Percentiles rank a stretch among this genome's conserved stretches.
Evolutionary conservation across 2,329 filamentous ascomycete genomes (phyloP).

Genomic region (Juglanconis oblonga): DNA sequence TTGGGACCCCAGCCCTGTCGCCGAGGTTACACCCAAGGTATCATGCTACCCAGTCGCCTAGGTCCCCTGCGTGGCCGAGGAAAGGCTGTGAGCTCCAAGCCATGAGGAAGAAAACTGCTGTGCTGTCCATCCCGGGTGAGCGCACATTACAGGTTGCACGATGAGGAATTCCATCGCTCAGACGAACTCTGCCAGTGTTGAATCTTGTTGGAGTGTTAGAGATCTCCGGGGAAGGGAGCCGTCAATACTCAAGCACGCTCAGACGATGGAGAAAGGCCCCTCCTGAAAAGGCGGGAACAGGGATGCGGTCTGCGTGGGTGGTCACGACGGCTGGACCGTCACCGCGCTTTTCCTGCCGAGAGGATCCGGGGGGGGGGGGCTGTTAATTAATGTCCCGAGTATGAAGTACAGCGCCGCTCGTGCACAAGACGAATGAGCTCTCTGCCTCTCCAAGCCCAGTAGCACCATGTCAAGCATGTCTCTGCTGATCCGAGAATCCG

Average conservation of each 20-base stretch:
- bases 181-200: not conserved
- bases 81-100: not conserved
- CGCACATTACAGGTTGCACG: not conserved
- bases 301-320: conserved; percentile 2
- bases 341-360: not conserved
- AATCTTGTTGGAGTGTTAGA: conserved; percentile 2
- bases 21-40: not conserved
- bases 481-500: not conserved
- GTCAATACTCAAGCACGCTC: not conserved
- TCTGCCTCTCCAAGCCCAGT: not conserved
- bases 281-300: conserved; percentile 13
- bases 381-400: not conserved
- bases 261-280: conserved; percentile 6
- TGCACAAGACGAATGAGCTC: not conserved
- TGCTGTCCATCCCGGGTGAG: not conserved
- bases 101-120: not conserved
- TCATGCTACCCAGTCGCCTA: not conserved
- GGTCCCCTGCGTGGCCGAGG: not conserved
- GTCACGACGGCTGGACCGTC: not conserved
- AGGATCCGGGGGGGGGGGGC: not conserved
- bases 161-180: not conserved
- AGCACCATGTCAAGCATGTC: not conserved
- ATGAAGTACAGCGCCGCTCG: not conserved
- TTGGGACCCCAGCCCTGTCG: conserved; percentile 1
- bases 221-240: conserved; percentile 1